Conservation (phyloP, 129 eudicot genomes). For the Lactuca saligna region DNA sequence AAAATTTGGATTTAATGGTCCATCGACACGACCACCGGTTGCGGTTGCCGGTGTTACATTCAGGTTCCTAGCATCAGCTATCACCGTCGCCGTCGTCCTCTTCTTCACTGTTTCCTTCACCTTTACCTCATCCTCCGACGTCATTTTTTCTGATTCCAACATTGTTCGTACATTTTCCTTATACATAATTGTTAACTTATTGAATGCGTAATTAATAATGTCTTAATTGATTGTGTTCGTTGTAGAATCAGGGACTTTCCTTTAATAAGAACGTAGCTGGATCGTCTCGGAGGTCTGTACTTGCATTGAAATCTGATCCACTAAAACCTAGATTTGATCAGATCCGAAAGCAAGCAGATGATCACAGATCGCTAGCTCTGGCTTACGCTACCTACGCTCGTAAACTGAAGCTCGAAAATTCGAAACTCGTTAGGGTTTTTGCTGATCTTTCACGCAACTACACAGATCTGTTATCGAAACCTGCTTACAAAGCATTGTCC, state of each 20-base stretch:
- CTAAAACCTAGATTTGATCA: constrained; percentile 80
- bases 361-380: constrained; percentile 65
- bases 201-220: constrained; percentile 11
- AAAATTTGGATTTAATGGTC: not conserved
- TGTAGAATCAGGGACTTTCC: constrained; percentile 36
- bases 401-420: constrained; percentile 85
- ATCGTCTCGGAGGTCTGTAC: constrained; percentile 51
- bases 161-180: constrained; percentile 26
- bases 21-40: constrained; percentile 25
- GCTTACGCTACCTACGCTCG: constrained; percentile 98
- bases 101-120: constrained; percentile 44
- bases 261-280: constrained; percentile 33
- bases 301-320: constrained; percentile 87
- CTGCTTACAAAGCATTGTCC: constrained; percentile 49
- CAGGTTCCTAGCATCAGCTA: constrained; percentile 34
- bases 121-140: constrained; percentile 35
- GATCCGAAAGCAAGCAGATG: constrained; percentile 89
- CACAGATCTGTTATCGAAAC: constrained; percentile 69
- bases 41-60: constrained; percentile 30
- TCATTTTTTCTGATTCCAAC: constrained; percentile 34
- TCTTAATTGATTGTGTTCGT: constrained; percentile 2
- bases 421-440: constrained; percentile 73
- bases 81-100: constrained; percentile 44
- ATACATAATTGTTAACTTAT: not conserved
- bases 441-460: constrained; percentile 74